Base-by-base conservation (phyloP, 306 rosid genomes). In the Malus domestica region DNA sequence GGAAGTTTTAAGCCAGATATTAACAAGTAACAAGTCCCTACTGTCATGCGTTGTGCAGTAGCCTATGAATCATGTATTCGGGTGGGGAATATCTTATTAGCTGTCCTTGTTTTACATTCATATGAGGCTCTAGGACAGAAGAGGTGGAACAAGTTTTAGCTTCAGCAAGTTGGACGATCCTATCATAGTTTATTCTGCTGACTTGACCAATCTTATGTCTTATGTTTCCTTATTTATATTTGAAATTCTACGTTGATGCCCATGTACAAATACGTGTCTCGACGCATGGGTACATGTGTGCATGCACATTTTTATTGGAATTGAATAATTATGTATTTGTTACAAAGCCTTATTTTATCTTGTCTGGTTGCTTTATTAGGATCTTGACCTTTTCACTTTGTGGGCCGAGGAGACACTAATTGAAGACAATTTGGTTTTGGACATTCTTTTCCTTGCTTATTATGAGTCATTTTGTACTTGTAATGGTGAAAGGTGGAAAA, bases 401-500 rank as follows among this genome's bases (percentile, higher is more conserved):
- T 94, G 97, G 98, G 96, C 98, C 45, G 98, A 94, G 90, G 98
- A 92, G 89, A 92, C 87, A 72, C 85, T 94, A 81, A 83, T 85
- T n/a, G 98, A 94, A 88, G 96, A 86, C 82, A 89, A 85, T 86
- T 82, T 94, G 86, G 87, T 94, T 85, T 79, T 94, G 86, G 98
- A 94, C 87, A 85, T 90, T 78, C 89, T 94, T 82, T 94, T 92
- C 82, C 91, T 92, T 73, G 89, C 89, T 59, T 94, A 94, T 82
- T 85, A 88, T 78, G 97, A 85, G 80, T 89, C 98, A 71, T 86
- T 90, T 82, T 90, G 91, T 85, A 84, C 76, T 45, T 91, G 95
- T 79, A 80, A 83, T 49, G 86, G 90, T 81, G 89, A 79, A 80
- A 86, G 76, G 65, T 94, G 98, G 98, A 94, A 81, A 81, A 77